Conservation (phyloP, 2,329 filamentous ascomycete species). For the Anthostomella pinea region DNA sequence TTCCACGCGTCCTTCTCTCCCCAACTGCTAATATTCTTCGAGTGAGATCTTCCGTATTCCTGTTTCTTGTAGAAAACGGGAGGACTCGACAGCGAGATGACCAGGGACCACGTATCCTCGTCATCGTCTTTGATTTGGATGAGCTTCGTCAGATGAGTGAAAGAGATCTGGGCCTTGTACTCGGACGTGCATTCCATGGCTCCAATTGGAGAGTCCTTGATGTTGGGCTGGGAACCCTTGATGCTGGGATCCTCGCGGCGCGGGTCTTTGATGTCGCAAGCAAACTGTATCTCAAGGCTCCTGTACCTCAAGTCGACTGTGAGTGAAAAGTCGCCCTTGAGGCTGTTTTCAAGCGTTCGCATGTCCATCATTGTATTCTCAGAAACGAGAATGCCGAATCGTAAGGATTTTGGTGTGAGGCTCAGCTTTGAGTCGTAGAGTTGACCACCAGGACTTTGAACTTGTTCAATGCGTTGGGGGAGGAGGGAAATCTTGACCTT, state of each 20-base stretch:
- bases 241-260: constrained; percentile 16
- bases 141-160: constrained; percentile 45
- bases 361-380: constrained; percentile 58
- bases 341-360: constrained; percentile 37
- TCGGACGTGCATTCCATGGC: constrained; percentile 12
- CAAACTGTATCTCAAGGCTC: constrained; percentile 41
- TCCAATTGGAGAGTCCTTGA: constrained; percentile 13
- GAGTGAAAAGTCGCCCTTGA: constrained; percentile 30
- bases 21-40: constrained; percentile 36
- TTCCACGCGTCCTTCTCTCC: constrained; percentile 44
- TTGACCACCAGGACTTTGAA: constrained; percentile 12
- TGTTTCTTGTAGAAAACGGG: constrained; percentile 45
- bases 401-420: constrained; percentile 14
- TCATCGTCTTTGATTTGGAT: constrained; percentile 35
- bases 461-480: not conserved
- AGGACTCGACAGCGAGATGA: constrained; percentile 49
- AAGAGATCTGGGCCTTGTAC: constrained; percentile 44
- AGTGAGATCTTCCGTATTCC: constrained; percentile 31
- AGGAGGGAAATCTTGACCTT: constrained; percentile 11
- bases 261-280: constrained; percentile 24
- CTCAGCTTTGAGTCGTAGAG: constrained; percentile 12
- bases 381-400: constrained; percentile 24
- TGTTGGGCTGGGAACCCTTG: too few relatives aligned
- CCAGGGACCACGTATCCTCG: constrained; percentile 35
- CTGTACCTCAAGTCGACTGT: constrained; percentile 38